Evolutionary conservation across 78 protist genomes (phyloP).

Genomic region (Protostelium mycophagum): DNA sequence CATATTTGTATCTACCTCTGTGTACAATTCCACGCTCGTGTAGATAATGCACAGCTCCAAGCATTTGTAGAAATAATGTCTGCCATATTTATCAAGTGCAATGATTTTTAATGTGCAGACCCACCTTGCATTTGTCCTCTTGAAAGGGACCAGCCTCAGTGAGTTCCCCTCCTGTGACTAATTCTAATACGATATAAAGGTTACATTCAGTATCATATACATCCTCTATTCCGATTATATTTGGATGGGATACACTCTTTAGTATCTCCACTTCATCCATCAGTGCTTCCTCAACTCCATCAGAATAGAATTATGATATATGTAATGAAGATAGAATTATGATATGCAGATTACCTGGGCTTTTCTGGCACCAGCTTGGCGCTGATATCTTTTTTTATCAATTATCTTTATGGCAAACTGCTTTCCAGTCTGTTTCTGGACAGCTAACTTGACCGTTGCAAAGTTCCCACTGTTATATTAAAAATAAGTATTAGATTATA

Average conservation of each 20-base stretch:
- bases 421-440: slow-evolving; percentile 40
- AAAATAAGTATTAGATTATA: too few species aligned
- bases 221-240: slow-evolving; percentile 50
- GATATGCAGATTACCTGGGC: background rate
- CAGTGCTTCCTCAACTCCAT: slow-evolving; percentile 45
- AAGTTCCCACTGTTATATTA: slow-evolving; percentile 37
- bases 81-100: background rate
- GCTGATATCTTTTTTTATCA: slow-evolving; percentile 49
- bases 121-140: background rate
- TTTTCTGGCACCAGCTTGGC: background rate
- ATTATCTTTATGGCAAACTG: slow-evolving; percentile 53
- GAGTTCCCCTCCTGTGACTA: background rate
- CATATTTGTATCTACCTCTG: slow-evolving; percentile 30
- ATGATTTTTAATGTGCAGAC: background rate
- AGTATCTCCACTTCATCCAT: slow-evolving; percentile 68
- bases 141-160: background rate
- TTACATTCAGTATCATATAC: slow-evolving; percentile 40
- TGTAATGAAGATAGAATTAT: too few species aligned
- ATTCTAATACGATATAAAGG: slow-evolving; percentile 37
- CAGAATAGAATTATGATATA: slow-evolving; percentile 29
- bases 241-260: slow-evolving; percentile 21
- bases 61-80: slow-evolving; percentile 5
- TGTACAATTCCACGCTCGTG: background rate
- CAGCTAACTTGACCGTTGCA: slow-evolving; percentile 61
- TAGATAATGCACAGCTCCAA: slow-evolving; percentile 40